Percentiles rank a stretch among this genome's conserved stretches.
Evolutionary conservation across 2,329 filamentous ascomycete species (phyloP).

Genomic region (Penicillium glabrum): DNA sequence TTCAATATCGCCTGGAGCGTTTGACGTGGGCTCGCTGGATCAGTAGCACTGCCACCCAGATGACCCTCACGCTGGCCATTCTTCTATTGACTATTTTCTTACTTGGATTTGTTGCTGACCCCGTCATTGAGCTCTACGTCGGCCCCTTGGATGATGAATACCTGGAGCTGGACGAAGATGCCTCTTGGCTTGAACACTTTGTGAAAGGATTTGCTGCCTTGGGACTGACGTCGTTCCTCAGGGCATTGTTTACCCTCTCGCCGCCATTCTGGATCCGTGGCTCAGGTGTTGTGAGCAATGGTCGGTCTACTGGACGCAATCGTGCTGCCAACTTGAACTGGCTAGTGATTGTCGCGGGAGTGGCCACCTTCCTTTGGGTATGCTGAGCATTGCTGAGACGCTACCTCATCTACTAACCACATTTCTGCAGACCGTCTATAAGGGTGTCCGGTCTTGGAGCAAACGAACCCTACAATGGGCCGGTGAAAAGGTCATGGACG

Average conservation of each 20-base stretch:
- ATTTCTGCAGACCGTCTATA: constrained; percentile 68
- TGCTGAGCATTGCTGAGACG: constrained; percentile 36
- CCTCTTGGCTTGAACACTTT: constrained; percentile 80
- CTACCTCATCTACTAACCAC: background rate
- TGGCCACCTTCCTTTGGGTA: constrained; percentile 75
- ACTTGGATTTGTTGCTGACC: constrained; percentile 89
- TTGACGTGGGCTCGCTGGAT: constrained; percentile 73
- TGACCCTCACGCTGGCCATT: constrained; percentile 69
- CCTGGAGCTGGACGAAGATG: constrained; percentile 45
- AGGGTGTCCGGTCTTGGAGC: constrained; percentile 72
- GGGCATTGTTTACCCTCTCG: constrained; percentile 71
- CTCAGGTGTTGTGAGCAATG: constrained; percentile 40
- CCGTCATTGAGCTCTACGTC: constrained; percentile 83
- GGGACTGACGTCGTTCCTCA: constrained; percentile 80
- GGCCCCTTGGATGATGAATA: constrained; percentile 70
- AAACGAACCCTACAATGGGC: constrained; percentile 71
- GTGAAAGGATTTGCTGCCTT: constrained; percentile 87
- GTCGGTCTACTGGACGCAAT: constrained; percentile 67
- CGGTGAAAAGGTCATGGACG: constrained; percentile 78
- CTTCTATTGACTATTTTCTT: constrained; percentile 72
- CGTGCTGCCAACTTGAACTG: constrained; percentile 77
- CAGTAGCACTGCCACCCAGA: constrained; percentile 65
- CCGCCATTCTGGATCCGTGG: constrained; percentile 67
- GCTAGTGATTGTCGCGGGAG: constrained; percentile 75
- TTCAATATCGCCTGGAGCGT: constrained; percentile 75